Base-by-base conservation (phyloP, 2,329 filamentous ascomycete species). In the Dactylellina drechsleri region DNA sequence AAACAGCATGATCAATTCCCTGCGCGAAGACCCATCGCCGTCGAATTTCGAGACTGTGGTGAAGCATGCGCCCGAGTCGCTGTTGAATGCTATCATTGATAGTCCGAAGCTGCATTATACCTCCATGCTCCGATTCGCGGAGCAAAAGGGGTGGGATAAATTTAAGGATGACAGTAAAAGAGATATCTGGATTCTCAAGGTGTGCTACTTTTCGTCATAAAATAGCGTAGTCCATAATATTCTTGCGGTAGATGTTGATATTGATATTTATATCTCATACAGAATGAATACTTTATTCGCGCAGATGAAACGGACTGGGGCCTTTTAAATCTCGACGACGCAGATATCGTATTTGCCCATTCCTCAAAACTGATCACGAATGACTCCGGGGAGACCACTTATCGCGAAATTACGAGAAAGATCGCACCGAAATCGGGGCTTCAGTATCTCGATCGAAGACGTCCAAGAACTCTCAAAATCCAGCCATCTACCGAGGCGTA, bases 371-470 rank as follows among this genome's bases (percentile, higher is more conserved):
- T 75, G 5, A 64, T 75, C 3, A 43, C 43, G 15, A 60, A 75
- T 41, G 58, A 68, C 10, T 64, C 57, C 23, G 64, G 71, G 3
- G 58, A 75, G 31, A 47, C 52, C 8, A 49, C 53, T 5, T 54
- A 75, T 26, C 71, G 71, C 18, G 52, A 64, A 28, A 75, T 75
- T 7, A 75, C 71, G 4, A 64, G 71, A 57, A 75, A 75, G 53
- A 68, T 68, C 45, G 71, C 57, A 10, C 71, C 71, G 4, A 75
- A 67, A 53, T 79, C 31, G 56, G 79, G 67, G 12, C 71, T 59
- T 13, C 71, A 75, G 26, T 75, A 75, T 16, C 68, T 81, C 12
- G 78, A 80, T 54, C 64, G 78, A 36, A 70, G 77, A 23, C 77
- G 79, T 12, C 61, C 74, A 15, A 68, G 76, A 28, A 65, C 61